Conservation (phyloP, 345 rosid species). For the Rhodamnia rubescens region DNA sequence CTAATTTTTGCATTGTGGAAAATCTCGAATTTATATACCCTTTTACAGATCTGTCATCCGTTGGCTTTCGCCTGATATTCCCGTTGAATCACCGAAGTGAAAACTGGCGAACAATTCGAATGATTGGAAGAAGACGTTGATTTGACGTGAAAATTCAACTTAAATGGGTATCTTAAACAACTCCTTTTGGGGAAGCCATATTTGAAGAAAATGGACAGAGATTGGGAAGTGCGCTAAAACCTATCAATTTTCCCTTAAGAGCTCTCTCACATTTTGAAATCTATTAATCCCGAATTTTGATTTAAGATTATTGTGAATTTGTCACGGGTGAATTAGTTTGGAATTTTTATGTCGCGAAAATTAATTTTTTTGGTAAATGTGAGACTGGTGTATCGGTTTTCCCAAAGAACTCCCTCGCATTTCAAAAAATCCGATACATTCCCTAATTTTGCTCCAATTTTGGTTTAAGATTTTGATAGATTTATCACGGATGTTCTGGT, state of each 20-base stretch:
- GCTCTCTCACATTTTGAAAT: not conserved
- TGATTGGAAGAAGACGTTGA: not conserved
- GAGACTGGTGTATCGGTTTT: rapidly evolving
- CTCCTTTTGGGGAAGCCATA: not conserved
- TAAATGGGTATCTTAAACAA: not conserved
- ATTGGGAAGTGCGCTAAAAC: not conserved
- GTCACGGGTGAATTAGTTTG: not conserved
- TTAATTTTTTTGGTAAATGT: not conserved
- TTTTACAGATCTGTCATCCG: rapidly evolving
- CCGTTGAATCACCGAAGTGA: not conserved
- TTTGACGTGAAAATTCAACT: not conserved
- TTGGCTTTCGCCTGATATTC: not conserved
- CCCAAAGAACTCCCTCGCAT: too few species aligned
- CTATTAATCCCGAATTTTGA: not conserved
- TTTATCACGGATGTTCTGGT: too few species aligned
- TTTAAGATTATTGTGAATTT: not conserved
- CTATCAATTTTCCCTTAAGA: not conserved
- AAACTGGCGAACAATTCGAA: not conserved
- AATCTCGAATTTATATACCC: not conserved
- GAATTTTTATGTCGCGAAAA: not conserved
- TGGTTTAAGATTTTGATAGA: too few species aligned
- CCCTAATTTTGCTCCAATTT: too few species aligned
- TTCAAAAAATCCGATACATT: too few species aligned
- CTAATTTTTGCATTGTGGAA: not conserved
- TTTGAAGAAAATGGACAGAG: not conserved